These are phyloP conservation scores for Leishmania tarentolae DNA, from an alignment of 208 protist species.

Conservation along the genomic window DNA sequence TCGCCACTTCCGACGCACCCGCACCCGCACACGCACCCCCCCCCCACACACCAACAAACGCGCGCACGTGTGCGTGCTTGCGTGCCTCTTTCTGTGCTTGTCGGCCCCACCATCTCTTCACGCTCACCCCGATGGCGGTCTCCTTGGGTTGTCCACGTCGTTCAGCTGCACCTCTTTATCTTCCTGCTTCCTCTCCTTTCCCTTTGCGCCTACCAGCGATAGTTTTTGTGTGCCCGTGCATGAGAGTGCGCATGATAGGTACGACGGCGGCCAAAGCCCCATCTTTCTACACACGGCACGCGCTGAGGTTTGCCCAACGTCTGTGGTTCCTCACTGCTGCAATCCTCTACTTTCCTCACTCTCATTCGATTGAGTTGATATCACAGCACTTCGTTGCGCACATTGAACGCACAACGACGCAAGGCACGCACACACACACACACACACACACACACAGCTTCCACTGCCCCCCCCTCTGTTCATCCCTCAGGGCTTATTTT, in stretches of 20 bases:
- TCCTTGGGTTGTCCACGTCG: not conserved
- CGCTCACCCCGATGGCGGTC: not conserved
- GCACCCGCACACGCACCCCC: too few relatives aligned
- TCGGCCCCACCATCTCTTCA: not conserved
- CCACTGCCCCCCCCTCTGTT: not conserved
- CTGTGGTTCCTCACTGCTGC: too few relatives aligned
- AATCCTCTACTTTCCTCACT: not conserved
- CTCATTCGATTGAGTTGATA: not conserved
- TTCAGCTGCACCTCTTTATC: not conserved
- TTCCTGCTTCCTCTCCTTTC: not conserved
- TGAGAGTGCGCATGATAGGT: not conserved
- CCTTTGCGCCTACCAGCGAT: not conserved
- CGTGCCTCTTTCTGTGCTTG: not conserved
- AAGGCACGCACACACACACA: conserved; percentile 4
- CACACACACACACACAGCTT: not conserved
- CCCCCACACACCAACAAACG: not conserved
- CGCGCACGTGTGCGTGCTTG: not conserved
- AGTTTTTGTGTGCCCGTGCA: not conserved
- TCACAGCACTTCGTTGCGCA: not conserved
- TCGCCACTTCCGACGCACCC: not conserved
- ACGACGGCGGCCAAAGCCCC: not conserved
- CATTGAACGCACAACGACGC: not conserved
- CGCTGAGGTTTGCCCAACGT: not conserved
- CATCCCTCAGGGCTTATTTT: not conserved
- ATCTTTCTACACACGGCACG: not conserved